phyloP scores from a whole-genome alignment of 2,329 filamentous ascomycete species.

The Clarireedia paspali region DNA sequence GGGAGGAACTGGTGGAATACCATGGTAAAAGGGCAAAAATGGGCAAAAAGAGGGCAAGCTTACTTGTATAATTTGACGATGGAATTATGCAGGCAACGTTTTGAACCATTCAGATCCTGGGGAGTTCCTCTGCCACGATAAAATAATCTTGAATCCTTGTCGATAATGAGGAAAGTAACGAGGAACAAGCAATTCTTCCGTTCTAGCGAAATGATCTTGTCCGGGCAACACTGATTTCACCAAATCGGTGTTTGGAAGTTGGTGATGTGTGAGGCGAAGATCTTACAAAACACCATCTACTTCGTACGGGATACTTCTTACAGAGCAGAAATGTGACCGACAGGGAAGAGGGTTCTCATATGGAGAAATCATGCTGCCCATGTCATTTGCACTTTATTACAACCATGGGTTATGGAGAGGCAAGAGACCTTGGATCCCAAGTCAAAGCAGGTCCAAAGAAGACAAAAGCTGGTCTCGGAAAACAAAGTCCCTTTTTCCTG shows the following conservation, averaged over 20 bases:
- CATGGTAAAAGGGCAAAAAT: background rate
- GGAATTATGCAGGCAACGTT: background rate
- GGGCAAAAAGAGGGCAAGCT: background rate
- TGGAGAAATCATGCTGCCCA: too few relatives aligned
- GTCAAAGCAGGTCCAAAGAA: too few relatives aligned
- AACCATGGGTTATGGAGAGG: background rate
- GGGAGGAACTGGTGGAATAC: background rate
- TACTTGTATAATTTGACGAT: background rate
- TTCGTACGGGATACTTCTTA: too few relatives aligned
- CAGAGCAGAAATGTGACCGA: background rate
- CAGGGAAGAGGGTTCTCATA: background rate
- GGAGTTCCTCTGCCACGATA: background rate
- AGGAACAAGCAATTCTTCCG: too few relatives aligned
- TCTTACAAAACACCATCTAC: too few relatives aligned
- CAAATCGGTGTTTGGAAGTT: background rate
- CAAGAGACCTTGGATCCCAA: too few relatives aligned
- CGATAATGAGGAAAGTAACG: background rate
- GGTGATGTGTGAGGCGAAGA: too few relatives aligned
- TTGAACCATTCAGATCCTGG: background rate
- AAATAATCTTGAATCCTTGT: background rate
- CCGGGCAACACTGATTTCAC: background rate
- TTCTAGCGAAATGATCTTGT: background rate
- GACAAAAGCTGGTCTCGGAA: too few relatives aligned
- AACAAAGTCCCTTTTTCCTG: too few relatives aligned
- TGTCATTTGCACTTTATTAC: background rate